Evolutionary conservation across 108 stramenopile species (phyloP).

Genomic region (Fragilariopsis cylindrus): DNA sequence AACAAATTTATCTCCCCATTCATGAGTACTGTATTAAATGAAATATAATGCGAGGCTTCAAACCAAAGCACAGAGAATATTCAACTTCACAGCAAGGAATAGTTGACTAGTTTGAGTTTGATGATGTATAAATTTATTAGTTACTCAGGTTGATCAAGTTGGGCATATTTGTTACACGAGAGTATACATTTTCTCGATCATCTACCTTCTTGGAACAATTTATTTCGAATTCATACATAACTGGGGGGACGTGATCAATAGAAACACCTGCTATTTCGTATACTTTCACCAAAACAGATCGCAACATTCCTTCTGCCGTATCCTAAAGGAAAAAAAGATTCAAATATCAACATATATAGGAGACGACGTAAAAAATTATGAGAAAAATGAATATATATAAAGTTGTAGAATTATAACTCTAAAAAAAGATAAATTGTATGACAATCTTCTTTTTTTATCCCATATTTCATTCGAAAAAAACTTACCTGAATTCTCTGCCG

Average conservation of each 20-base stretch:
- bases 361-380: background rate
- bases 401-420: background rate
- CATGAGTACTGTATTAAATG: no score
- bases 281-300: slow-evolving; percentile 62
- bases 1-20: no score
- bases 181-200: slow-evolving; percentile 82
- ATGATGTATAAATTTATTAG: slow-evolving; percentile 7
- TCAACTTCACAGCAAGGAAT: no score
- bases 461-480: background rate
- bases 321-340: slow-evolving; percentile 40
- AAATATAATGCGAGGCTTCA: no score
- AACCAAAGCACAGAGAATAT: no score
- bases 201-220: slow-evolving; percentile 71
- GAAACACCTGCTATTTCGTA: slow-evolving; percentile 74
- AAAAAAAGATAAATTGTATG: background rate
- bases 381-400: background rate
- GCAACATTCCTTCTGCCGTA: slow-evolving; percentile 84
- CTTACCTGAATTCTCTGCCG: slow-evolving; percentile 80
- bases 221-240: slow-evolving; percentile 86
- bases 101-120: no score
- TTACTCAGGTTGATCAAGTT: slow-evolving; percentile 75
- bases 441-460: background rate
- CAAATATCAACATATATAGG: background rate
- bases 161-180: slow-evolving; percentile 81
- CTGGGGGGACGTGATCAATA: slow-evolving; percentile 72